These are phyloP conservation scores for Poteriospumella lacustris DNA, from an alignment of 108 stramenopile genomes.

Conservation along the genomic window DNA sequence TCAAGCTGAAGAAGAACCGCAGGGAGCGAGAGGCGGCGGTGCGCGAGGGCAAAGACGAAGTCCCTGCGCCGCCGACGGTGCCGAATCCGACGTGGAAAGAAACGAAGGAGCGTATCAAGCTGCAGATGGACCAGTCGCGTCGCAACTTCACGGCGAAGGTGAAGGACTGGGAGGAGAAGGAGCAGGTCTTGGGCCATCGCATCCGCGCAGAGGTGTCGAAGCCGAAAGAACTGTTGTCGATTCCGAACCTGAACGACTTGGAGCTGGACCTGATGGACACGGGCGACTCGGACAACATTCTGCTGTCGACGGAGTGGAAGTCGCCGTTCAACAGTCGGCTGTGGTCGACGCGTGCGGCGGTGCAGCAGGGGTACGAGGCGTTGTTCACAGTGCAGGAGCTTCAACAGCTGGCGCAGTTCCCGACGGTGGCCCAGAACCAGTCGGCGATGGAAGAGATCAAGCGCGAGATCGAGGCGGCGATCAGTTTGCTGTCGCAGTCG, in stretches of 20 bases:
- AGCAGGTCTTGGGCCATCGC: conserved; percentile 2
- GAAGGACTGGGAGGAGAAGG: conserved; percentile 5
- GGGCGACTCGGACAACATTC: neutral
- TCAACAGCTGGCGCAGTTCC: neutral
- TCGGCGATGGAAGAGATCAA: neutral
- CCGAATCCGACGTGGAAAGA: conserved; percentile 25
- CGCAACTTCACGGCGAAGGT: neutral
- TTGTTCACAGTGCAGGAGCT: neutral
- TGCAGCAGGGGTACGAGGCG: conserved; percentile 1
- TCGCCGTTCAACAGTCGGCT: neutral
- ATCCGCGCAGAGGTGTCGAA: neutral
- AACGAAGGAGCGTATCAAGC: conserved; percentile 19
- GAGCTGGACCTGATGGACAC: neutral
- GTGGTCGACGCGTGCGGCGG: neutral
- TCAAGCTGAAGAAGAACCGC: conserved; percentile 12
- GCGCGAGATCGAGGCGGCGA: neutral
- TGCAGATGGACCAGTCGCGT: neutral
- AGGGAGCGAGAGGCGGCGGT: neutral
- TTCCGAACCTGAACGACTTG: neutral
- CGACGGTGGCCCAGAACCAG: neutral
- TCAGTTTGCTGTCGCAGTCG: neutral
- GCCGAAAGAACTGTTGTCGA: neutral
- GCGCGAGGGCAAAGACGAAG: neutral
- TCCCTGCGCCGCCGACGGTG: neutral
- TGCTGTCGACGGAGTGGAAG: neutral